phyloP scores from a whole-genome alignment of 164 flowering plant species.

The Sedum album region DNA sequence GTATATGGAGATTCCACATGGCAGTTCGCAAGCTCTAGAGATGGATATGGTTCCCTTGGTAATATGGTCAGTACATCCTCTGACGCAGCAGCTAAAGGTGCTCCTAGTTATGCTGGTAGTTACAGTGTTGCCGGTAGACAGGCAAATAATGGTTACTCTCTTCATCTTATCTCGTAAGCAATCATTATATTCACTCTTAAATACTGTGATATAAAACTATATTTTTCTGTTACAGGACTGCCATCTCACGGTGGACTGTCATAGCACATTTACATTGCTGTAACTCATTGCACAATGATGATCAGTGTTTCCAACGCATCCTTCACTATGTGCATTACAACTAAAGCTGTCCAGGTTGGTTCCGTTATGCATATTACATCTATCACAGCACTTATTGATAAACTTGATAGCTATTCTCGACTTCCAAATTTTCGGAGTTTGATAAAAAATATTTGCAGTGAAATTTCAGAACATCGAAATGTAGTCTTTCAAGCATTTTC shows the following conservation, averaged over 20 bases:
- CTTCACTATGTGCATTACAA: not conserved
- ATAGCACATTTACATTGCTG: not conserved
- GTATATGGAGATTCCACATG: constrained; percentile 62
- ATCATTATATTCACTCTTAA: not conserved
- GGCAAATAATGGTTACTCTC: constrained; percentile 39
- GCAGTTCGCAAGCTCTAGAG: constrained; percentile 49
- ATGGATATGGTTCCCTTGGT: constrained; percentile 44
- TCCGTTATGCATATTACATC: not conserved
- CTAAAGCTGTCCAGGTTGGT: not conserved
- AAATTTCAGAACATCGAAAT: no score
- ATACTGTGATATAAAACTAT: not conserved
- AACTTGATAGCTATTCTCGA: no score
- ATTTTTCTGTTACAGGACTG: not conserved
- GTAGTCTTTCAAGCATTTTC: no score
- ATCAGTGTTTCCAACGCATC: not conserved
- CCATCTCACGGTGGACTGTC: constrained; percentile 6
- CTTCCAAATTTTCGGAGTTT: no score
- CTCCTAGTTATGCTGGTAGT: constrained; percentile 48
- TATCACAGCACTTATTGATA: no score
- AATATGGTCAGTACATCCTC: constrained; percentile 31
- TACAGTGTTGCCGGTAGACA: constrained; percentile 37
- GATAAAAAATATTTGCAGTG: no score
- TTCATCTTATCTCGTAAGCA: not conserved
- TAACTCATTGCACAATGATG: not conserved
- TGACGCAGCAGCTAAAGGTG: constrained; percentile 31